Conservation (phyloP, 1,284 basidiomycete species). For the Puccinia horiana region DNA sequence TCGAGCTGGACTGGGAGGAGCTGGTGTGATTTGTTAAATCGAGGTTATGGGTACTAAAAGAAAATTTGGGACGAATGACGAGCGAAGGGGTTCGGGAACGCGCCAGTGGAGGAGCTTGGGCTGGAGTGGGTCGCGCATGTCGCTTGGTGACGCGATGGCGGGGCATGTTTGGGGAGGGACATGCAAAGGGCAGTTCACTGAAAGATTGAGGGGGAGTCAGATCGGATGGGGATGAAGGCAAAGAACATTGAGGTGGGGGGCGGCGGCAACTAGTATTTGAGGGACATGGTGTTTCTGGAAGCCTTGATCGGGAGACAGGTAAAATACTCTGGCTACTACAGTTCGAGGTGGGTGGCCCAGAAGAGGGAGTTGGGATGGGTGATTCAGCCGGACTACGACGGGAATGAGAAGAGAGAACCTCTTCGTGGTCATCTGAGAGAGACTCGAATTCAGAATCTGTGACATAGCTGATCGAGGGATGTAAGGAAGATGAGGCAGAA, state of each 20-base stretch:
- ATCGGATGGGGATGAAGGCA: neutral
- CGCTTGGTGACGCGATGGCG: neutral
- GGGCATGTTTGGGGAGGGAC: slow-evolving; percentile 10
- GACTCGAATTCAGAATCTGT: slow-evolving; percentile 7
- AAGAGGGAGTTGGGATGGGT: neutral
- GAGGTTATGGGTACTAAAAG: neutral
- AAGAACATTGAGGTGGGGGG: neutral
- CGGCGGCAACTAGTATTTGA: neutral
- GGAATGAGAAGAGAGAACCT: slow-evolving; percentile 12
- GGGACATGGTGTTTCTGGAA: neutral
- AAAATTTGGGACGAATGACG: slow-evolving; percentile 18
- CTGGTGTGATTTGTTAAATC: neutral
- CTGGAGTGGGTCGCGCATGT: neutral
- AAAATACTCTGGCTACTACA: neutral
- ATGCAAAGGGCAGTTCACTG: slow-evolving; percentile 12
- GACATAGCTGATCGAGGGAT: neutral
- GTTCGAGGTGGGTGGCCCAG: neutral
- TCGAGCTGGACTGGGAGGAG: neutral
- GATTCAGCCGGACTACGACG: neutral
- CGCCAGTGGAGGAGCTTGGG: slow-evolving; percentile 17
- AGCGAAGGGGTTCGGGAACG: slow-evolving; percentile 23
- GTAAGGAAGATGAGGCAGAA: neutral
- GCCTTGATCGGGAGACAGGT: neutral
- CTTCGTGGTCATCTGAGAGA: slow-evolving; percentile 12
- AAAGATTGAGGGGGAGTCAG: neutral